Base-by-base conservation (phyloP, 2,329 filamentous ascomycete species). In the Pyricularia sp. region DNA sequence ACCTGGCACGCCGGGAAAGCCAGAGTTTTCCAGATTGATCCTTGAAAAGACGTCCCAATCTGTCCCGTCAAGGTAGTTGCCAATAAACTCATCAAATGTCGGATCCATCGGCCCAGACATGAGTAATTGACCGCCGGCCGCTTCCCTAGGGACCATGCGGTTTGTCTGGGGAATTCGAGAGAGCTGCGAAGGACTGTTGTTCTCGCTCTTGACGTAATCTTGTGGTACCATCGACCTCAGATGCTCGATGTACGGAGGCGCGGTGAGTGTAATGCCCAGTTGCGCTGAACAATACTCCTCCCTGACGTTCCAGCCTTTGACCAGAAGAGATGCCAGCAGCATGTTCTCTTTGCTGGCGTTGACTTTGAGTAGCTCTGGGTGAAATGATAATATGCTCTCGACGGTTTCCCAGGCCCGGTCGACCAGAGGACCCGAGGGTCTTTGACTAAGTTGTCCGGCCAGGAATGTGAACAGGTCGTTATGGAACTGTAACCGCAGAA, bases 401-500 rank as follows among this genome's bases (percentile, higher is more conserved):
- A 86, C 76, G 28, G 80, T 76, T 10, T 71, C 73, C 86, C 86
- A 88, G 0, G 82, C 85, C 33, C 83, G 80, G 64, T 87, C 85
- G 10, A 86, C 82, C 11, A 88, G 77, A 3, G 74, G 75, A 10
- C 86, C 86, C 1, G 78, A 78, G 0, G 79, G 80, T 55, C 83
- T 82, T 36, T 81, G 79, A 71, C 80, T 82, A 14, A 88, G 80
- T 73, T 87, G 84, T 4, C 84, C 84, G 0, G 83, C 82, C 74
- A 87, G 80, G 73, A 85, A 86, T 55, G 83, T 78, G 70, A 88
- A 84, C 28, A 87, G 77, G 69, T 86, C 86, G 65, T 84, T 76
- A 72, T 87, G 85, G 74, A 88, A 86, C 72, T 86, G 82, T 28
- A 79, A 76, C 70, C 81, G 81, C 74, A 82, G 78, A 71, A 84